Evolutionary conservation across 2,329 filamentous ascomycete genomes (phyloP).

Genomic region (Dactylellina parvicollis): DNA sequence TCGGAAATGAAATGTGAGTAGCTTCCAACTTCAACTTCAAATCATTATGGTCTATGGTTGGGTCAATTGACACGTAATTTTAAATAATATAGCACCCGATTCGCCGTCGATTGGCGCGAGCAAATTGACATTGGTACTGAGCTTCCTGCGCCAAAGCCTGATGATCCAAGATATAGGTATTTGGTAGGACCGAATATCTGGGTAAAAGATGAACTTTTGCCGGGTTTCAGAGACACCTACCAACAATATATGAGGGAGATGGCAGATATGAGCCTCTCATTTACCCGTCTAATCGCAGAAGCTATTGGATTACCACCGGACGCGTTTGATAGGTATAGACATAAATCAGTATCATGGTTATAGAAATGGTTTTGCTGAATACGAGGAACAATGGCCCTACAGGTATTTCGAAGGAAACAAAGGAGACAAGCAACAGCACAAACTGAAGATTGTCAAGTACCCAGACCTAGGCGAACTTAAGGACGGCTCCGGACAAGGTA

Average conservation of each 20-base stretch:
- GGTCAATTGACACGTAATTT: not conserved
- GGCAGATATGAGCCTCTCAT: constrained; percentile 75
- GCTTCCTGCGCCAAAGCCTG: constrained; percentile 71
- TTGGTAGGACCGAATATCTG: constrained; percentile 74
- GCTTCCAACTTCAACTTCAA: not conserved
- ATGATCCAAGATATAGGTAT: constrained; percentile 76
- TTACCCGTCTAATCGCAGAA: constrained; percentile 83
- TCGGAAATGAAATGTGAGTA: constrained; percentile 69
- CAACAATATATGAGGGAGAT: constrained; percentile 80
- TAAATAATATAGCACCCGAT: constrained; percentile 69
- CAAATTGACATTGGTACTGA: constrained; percentile 87
- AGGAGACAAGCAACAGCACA: constrained; percentile 74
- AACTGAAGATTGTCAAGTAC: constrained; percentile 89
- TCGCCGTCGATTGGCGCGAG: constrained; percentile 80
- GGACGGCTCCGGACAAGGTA: constrained; percentile 55
- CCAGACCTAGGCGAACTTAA: constrained; percentile 75
- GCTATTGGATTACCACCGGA: constrained; percentile 75
- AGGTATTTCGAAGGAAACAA: constrained; percentile 58
- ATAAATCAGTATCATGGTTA: constrained; percentile 7
- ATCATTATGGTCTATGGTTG: not conserved
- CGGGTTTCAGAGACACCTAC: constrained; percentile 74
- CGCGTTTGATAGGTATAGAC: constrained; percentile 75
- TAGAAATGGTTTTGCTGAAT: not conserved
- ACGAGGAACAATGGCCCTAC: not conserved
- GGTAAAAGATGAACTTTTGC: constrained; percentile 73